These are phyloP conservation scores for Gossypium turneri DNA, from an alignment of 345 rosid species.

Conservation along the genomic window DNA sequence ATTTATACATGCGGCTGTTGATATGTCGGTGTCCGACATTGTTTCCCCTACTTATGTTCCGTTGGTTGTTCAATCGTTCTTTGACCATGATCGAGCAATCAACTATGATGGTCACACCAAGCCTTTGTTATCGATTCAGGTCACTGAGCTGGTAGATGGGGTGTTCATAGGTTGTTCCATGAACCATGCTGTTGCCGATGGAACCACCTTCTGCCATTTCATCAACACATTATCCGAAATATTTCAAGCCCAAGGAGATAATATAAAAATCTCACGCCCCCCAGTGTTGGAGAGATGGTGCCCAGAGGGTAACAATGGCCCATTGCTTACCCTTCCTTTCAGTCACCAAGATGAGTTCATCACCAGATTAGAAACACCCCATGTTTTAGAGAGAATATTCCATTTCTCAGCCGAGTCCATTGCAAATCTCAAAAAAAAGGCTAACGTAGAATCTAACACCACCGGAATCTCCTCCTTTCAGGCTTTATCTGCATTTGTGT, in stretches of 20 bases:
- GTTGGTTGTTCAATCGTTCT: conserved; percentile 49
- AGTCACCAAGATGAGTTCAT: conserved; percentile 46
- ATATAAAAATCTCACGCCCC: conserved; percentile 32
- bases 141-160: conserved; percentile 52
- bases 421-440: conserved; percentile 45
- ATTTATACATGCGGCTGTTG: conserved; percentile 41
- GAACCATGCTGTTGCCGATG: conserved; percentile 52
- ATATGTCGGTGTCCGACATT: conserved; percentile 39
- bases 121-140: conserved; percentile 34
- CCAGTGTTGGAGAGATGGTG: conserved; percentile 50
- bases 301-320: conserved; percentile 38
- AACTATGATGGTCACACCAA: conserved; percentile 30
- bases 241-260: conserved; percentile 35
- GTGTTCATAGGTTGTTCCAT: conserved; percentile 28
- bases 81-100: conserved; percentile 55
- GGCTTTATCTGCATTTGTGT: conserved; percentile 53
- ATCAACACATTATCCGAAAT: conserved; percentile 58
- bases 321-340: conserved; percentile 44
- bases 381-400: conserved; percentile 51
- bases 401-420: conserved; percentile 56
- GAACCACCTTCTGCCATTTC: conserved; percentile 63
- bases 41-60: conserved; percentile 53
- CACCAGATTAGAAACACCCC: conserved; percentile 35
- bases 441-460: conserved; percentile 26
- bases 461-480: too few relatives aligned